A percentile compares a stretch with the other conserved stretches of the same genome.
Evolutionary conservation across 352 stramenopile genomes (phyloP).

Genomic region (Phytophthora uliginosa): DNA sequence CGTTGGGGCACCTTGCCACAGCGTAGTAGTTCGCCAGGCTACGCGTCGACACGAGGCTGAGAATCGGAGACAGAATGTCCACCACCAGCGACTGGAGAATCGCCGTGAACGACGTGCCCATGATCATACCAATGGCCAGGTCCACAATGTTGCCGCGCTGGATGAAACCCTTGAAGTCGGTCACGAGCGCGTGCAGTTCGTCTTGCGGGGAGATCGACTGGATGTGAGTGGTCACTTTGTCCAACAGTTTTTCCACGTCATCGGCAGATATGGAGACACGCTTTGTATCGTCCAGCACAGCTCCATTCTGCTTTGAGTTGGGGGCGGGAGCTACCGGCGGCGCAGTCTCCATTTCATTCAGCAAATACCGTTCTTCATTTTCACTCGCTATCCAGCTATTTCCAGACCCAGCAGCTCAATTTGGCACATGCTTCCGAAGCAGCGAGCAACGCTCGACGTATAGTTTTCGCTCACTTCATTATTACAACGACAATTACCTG

Average conservation of each 20-base stretch:
- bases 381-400: background rate
- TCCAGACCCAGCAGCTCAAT: conserved; percentile 4
- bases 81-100: conserved; percentile 75
- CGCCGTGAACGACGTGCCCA: conserved; percentile 64
- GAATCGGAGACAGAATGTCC: conserved; percentile 66
- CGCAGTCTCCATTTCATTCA: background rate
- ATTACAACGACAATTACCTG: conserved; percentile 19
- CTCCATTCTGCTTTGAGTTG: background rate
- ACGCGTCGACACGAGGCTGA: conserved; percentile 70
- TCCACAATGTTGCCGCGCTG: conserved; percentile 74
- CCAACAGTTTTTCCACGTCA: conserved; percentile 17
- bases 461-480: conserved; percentile 29
- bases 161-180: conserved; percentile 70
- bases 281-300: background rate
- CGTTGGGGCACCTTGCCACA: conserved; percentile 52
- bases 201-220: conserved; percentile 11
- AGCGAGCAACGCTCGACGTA: background rate
- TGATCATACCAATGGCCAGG: conserved; percentile 66
- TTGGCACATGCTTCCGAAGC: background rate
- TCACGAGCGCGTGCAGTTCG: conserved; percentile 18
- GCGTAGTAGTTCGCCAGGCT: conserved; percentile 66
- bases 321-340: background rate
- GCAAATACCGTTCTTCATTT: background rate
- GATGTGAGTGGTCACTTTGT: conserved; percentile 12
- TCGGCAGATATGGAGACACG: conserved; percentile 5